A percentile compares a stretch with the other conserved stretches of the same genome.
Conservation (phyloP, 2,329 filamentous ascomycete species). For the Phialemoniopsis sp. region DNA sequence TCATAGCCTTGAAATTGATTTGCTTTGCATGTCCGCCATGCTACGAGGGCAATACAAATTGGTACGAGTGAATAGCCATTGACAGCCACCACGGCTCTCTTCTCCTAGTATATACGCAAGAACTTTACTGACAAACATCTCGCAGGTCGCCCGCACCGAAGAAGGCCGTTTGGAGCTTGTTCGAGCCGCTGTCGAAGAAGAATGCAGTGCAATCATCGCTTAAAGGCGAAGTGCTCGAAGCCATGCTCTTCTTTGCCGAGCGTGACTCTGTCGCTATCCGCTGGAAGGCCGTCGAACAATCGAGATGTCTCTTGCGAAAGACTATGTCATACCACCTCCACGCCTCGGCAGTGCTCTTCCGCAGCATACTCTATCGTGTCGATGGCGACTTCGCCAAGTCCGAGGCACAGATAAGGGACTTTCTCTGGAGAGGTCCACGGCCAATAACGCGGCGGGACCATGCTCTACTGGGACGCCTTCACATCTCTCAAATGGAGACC, state of each 20-base stretch:
- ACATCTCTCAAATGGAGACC: conserved; percentile 27
- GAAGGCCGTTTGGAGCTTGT: conserved; percentile 17
- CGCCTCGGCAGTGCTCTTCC: conserved; percentile 21
- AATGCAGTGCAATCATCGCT: conserved; percentile 9
- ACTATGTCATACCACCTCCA: conserved; percentile 25
- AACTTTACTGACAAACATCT: no score
- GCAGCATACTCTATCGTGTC: conserved; percentile 22
- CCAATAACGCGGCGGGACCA: conserved; percentile 18
- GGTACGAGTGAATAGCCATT: no score
- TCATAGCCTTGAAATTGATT: conserved; percentile 14
- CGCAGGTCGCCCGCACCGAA: conserved; percentile 13
- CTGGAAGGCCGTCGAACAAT: conserved; percentile 14
- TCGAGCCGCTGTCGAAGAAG: conserved; percentile 11
- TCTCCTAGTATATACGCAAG: no score
- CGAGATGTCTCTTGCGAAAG: conserved; percentile 15
- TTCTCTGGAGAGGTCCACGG: conserved; percentile 11
- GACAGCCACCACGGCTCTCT: no score
- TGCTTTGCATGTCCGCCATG: conserved; percentile 24
- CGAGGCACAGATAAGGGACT: conserved; percentile 16
- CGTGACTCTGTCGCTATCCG: conserved; percentile 21
- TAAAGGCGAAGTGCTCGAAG: conserved; percentile 16
- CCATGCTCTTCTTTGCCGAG: conserved; percentile 22
- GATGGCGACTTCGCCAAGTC: conserved; percentile 19
- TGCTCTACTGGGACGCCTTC: conserved; percentile 21
- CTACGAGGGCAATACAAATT: conserved; percentile 23